These are phyloP conservation scores for Termitomyces bulborhizus DNA, from an alignment of 768 basidiomycete species.

Conservation along the genomic window DNA sequence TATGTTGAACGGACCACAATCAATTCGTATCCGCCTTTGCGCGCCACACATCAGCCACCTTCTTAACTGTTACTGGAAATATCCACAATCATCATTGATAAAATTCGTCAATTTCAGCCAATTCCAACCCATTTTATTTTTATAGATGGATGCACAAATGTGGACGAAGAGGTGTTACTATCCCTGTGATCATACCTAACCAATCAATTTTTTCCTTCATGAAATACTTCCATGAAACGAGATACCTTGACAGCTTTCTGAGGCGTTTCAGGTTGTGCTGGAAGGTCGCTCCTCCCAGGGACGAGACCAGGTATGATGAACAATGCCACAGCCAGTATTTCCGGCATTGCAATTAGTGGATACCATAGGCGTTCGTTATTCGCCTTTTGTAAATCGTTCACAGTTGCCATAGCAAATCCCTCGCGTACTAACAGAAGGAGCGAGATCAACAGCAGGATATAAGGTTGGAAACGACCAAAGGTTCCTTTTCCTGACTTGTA, in stretches of 20 bases:
- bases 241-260: background rate
- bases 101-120: background rate
- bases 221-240: background rate
- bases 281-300: constrained; percentile 3
- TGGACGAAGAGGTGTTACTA: background rate
- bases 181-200: background rate
- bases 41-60: background rate
- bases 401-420: constrained; percentile 15
- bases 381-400: constrained; percentile 6
- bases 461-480: constrained; percentile 15
- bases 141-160: background rate
- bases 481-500: constrained; percentile 1
- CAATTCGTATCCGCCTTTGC: too few relatives aligned
- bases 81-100: background rate
- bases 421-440: constrained; percentile 18
- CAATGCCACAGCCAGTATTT: constrained; percentile 16
- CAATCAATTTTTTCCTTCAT: background rate
- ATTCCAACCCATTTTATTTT: too few relatives aligned
- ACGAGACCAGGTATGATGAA: constrained; percentile 18
- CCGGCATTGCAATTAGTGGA: constrained; percentile 19
- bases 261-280: background rate
- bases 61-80: background rate
- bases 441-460: constrained; percentile 16
- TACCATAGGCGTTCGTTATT: constrained; percentile 22
- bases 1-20: too few relatives aligned